phyloP scores from a whole-genome alignment of 2,329 filamentous ascomycete species.

The Hypoxylon rubiginosum region DNA sequence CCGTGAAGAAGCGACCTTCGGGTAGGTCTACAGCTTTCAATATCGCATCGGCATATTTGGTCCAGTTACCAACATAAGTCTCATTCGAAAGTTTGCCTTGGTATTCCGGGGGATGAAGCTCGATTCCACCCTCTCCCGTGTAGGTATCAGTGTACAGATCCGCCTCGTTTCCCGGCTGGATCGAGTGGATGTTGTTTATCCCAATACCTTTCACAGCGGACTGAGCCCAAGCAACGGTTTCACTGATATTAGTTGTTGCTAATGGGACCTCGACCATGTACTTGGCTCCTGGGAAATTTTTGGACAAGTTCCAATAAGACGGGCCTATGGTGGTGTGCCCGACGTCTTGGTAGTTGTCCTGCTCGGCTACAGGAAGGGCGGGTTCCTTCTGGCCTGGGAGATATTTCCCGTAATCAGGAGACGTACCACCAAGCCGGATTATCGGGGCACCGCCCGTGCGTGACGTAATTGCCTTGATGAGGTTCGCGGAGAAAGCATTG shows the following conservation, averaged over 20 bases:
- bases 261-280: slow-evolving; percentile 56
- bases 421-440: slow-evolving; percentile 55
- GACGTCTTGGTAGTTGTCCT: slow-evolving; percentile 53
- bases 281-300: slow-evolving; percentile 51
- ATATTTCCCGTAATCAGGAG: slow-evolving; percentile 54
- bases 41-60: slow-evolving; percentile 52
- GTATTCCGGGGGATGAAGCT: slow-evolving; percentile 52
- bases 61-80: slow-evolving; percentile 55
- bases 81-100: slow-evolving; percentile 53
- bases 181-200: slow-evolving; percentile 53
- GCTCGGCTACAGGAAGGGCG: slow-evolving; percentile 52
- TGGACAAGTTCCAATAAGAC: slow-evolving; percentile 52
- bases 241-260: slow-evolving; percentile 54
- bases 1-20: slow-evolving; percentile 52
- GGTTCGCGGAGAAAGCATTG: slow-evolving; percentile 53
- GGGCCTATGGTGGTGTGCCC: slow-evolving; percentile 54
- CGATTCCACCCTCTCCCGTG: slow-evolving; percentile 45
- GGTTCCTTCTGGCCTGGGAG: slow-evolving; percentile 50
- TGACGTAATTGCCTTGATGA: slow-evolving; percentile 52
- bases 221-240: slow-evolving; percentile 52
- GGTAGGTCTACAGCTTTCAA: slow-evolving; percentile 47
- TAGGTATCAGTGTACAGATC: slow-evolving; percentile 51
- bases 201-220: slow-evolving; percentile 50
- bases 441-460: slow-evolving; percentile 53
- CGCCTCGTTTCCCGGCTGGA: slow-evolving; percentile 55